Conservation (phyloP, 257 asterid genomes). For the Oldenlandia corymbosa region DNA sequence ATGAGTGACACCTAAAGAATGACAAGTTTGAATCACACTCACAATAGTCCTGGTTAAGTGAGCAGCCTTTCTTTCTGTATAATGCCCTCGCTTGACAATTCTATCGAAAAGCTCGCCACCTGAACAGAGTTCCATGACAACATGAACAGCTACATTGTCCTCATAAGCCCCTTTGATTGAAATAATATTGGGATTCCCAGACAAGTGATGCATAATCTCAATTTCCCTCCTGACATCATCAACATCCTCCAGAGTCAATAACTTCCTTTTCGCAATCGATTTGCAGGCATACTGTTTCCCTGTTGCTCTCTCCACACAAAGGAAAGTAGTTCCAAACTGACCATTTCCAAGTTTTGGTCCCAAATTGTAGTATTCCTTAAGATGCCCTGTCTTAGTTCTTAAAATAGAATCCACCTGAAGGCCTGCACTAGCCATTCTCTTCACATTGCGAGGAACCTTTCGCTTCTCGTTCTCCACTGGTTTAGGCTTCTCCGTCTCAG, state of each 20-base stretch:
- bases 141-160: conserved; percentile 79
- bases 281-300: conserved; percentile 70
- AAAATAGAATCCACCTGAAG: conserved; percentile 65
- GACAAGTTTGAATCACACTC: conserved; percentile 72
- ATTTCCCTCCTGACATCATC: conserved; percentile 92
- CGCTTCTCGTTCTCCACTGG: conserved; percentile 24
- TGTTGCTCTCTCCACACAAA: conserved; percentile 54
- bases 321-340: conserved; percentile 71
- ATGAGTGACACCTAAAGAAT: conserved; percentile 89
- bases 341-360: conserved; percentile 87
- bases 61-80: conserved; percentile 76
- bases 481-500: conserved; percentile 12
- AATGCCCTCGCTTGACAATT: conserved; percentile 77
- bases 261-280: conserved; percentile 74
- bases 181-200: conserved; percentile 69
- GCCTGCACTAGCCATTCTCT: conserved; percentile 65
- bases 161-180: conserved; percentile 80
- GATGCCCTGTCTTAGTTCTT: conserved; percentile 57
- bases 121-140: conserved; percentile 83
- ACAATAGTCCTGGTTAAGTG: conserved; percentile 67
- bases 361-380: conserved; percentile 57
- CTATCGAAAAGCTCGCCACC: conserved; percentile 97
- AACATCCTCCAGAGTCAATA: conserved; percentile 63
- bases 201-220: conserved; percentile 86
- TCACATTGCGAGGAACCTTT: conserved; percentile 38